A percentile compares a stretch with the other conserved stretches of the same genome.
Evolutionary conservation across 495 filamentous ascomycete species (phyloP).

Genomic region (Usnea hakonensis): DNA sequence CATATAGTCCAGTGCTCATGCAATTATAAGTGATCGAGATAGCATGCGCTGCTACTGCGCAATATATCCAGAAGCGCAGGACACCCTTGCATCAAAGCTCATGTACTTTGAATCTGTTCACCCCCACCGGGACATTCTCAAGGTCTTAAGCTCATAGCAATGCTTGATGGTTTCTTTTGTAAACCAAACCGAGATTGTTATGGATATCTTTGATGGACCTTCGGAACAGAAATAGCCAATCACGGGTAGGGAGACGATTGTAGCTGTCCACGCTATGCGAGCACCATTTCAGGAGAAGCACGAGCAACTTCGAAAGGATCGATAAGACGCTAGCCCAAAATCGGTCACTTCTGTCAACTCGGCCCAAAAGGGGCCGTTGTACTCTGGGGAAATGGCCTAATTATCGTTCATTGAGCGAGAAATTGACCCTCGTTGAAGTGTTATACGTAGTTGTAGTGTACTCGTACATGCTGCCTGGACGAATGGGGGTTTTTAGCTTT

Average conservation of each 20-base stretch:
- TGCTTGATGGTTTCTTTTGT: background rate
- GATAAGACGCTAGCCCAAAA: background rate
- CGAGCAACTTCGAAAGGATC: background rate
- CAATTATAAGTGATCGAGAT: conserved; percentile 6
- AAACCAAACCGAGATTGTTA: background rate
- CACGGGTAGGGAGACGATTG: no score
- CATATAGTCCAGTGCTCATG: background rate
- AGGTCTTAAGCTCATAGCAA: background rate
- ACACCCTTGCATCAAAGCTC: background rate
- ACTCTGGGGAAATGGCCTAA: background rate
- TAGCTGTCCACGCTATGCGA: background rate
- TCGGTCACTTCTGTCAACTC: background rate
- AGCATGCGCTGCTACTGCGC: background rate
- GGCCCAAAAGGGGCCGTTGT: background rate
- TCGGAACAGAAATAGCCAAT: background rate
- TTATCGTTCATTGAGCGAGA: background rate
- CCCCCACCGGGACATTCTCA: background rate
- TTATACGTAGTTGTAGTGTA: no score
- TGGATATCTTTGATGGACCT: background rate
- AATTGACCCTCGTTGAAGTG: background rate
- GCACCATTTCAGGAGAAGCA: background rate
- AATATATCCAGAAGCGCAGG: background rate
- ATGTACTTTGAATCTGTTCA: background rate
- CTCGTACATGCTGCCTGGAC: background rate
- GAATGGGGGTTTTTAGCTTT: background rate